Base-by-base conservation (phyloP, 352 stramenopile genomes). In the Globisporangium apiculatum region DNA sequence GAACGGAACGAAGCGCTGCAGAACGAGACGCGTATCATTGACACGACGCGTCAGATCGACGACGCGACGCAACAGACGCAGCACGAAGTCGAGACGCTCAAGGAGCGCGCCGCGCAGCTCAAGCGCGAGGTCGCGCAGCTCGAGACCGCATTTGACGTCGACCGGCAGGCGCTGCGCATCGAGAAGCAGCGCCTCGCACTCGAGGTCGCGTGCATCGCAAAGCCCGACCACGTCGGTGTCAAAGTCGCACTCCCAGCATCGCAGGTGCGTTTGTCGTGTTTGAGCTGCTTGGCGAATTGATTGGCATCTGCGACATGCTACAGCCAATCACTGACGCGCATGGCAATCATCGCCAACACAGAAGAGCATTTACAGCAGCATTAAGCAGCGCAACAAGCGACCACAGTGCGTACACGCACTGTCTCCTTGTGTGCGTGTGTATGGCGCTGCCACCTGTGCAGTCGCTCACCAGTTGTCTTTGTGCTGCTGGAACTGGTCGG, bases 181-280 rank as follows among this genome's bases (percentile, higher is more conserved):
- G 76, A 89, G 50, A 66, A 64, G 7, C 72, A 86, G 56, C 59
- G 65, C 6, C 53, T 89, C 17, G 49, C 75, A 60, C 48, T 73
- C 14, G 74, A 87, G 51, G 58, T 86, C 11, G 67, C 87, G 9
- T 68, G 70, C 15, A 76, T 83, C 18, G 53, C 62, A 18, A 71
- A 80, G 35, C 57, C 71, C 0, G 73, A 84, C 12, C 78, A 73
- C 12, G 59, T 62, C 1, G 59, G 61, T 12, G 66, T 74, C 31
- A 73, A 72, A 18, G 68, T 71, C 6, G 65, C 64, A 18, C 51
- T 73, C 0, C 37, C 67, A 5, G 57, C 53, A n/a, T 59, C 7
- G 43, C n/a, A 42, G 9, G 5, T 31, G 14, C 8, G n/a, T 24
- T 18, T 15, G 53, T 41, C 10, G 24, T 38, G 47, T 51, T 14